Percentiles rank a stretch among this genome's conserved stretches.
Evolutionary conservation across 129 eudicot genomes (phyloP).

Genomic region (Scalesia atractyloides): DNA sequence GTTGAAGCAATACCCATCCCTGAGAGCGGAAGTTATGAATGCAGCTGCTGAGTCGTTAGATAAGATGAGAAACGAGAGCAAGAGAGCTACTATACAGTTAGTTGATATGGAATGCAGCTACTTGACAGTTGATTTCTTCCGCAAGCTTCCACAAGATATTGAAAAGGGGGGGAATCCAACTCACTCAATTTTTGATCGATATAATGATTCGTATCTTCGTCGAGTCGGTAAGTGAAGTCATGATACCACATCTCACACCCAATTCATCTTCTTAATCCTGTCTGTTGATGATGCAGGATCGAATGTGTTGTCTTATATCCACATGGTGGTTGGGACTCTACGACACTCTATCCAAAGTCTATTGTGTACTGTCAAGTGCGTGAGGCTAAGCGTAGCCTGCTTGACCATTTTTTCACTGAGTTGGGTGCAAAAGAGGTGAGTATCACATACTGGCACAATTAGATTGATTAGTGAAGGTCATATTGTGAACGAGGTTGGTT

Average conservation of each 20-base stretch:
- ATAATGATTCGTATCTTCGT: conserved; percentile 89
- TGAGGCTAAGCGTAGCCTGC: conserved; percentile 89
- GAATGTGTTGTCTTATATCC: conserved; percentile 88
- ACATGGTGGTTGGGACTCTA: conserved; percentile 83
- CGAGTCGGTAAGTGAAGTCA: conserved; percentile 63
- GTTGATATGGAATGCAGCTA: conserved; percentile 96
- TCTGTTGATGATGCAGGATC: conserved; percentile 48
- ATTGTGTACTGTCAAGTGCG: conserved; percentile 96
- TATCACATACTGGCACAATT: background rate
- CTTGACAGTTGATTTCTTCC: conserved; percentile 91
- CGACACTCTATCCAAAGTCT: conserved; percentile 88
- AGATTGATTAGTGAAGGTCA: background rate
- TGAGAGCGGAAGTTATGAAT: conserved; percentile 73
- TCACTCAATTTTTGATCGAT: conserved; percentile 88
- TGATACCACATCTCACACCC: background rate
- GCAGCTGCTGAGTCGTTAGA: conserved; percentile 88
- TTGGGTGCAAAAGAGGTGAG: conserved; percentile 89
- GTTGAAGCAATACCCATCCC: conserved; percentile 92
- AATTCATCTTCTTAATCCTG: no score
- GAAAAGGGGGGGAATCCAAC: conserved; percentile 99
- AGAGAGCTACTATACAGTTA: conserved; percentile 87
- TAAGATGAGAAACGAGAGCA: conserved; percentile 91
- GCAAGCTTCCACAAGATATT: conserved; percentile 96
- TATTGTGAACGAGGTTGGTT: background rate
- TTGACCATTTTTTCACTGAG: conserved; percentile 91